Evolutionary conservation across 164 flowering plant genomes (phyloP).

Genomic region (Vitis rotundifolia): DNA sequence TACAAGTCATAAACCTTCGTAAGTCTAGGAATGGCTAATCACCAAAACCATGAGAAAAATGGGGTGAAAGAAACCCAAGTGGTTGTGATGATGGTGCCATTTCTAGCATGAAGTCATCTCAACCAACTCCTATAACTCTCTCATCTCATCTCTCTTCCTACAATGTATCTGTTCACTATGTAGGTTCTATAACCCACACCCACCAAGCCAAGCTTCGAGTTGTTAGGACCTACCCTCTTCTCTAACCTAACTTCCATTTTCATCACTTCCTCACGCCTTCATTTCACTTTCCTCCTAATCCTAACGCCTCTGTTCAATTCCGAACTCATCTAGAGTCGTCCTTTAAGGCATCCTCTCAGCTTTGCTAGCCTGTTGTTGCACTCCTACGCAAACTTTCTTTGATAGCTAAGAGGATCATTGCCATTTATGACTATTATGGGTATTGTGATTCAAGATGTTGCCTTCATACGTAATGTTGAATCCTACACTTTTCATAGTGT

Average conservation of each 20-base stretch:
- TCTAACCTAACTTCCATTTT: slow-evolving; percentile 44
- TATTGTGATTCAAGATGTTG: slow-evolving; percentile 48
- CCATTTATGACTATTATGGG: slow-evolving; percentile 67
- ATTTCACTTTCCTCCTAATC: slow-evolving; percentile 38
- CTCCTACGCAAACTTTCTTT: slow-evolving; percentile 39
- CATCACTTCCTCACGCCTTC: slow-evolving; percentile 46
- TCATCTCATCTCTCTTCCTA: too few relatives aligned
- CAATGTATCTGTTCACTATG: too few relatives aligned
- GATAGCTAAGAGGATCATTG: slow-evolving; percentile 26
- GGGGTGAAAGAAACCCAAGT: too few relatives aligned
- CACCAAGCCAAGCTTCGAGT: too few relatives aligned
- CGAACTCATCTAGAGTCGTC: slow-evolving; percentile 56
- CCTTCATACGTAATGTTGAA: slow-evolving; percentile 42
- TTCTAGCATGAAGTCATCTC: too few relatives aligned
- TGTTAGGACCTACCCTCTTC: too few relatives aligned
- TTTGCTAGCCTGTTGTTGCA: slow-evolving; percentile 40
- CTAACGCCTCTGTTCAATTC: slow-evolving; percentile 34
- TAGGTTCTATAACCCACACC: too few relatives aligned
- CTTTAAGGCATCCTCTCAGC: slow-evolving; percentile 38
- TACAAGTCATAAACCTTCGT: too few relatives aligned
- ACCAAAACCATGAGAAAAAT: too few relatives aligned
- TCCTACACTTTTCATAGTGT: slow-evolving; percentile 46
- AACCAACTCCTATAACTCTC: too few relatives aligned
- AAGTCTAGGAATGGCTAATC: too few relatives aligned
- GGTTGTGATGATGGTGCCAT: too few relatives aligned